Percentiles rank a stretch among this genome's conserved stretches.
Evolutionary conservation across 1,284 basidiomycete species (phyloP).

Genomic region (Rhodotorula sp.): DNA sequence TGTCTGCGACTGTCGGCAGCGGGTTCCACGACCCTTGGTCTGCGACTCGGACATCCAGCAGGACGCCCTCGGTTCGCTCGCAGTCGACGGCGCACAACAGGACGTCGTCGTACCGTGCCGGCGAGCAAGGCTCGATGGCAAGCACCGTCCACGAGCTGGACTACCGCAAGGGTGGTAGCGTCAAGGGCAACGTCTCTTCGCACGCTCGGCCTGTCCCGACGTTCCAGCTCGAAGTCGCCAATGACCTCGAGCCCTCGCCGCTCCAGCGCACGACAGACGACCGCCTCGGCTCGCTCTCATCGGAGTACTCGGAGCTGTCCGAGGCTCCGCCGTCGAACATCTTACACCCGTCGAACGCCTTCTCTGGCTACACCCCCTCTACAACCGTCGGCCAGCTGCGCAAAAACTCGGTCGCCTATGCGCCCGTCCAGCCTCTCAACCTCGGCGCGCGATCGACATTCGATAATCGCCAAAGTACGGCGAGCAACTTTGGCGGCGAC

Average conservation of each 20-base stretch:
- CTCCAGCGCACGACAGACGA: background rate
- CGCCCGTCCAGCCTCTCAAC: constrained; percentile 6
- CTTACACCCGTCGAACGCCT: constrained; percentile 1
- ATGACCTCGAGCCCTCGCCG: background rate
- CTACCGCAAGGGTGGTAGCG: background rate
- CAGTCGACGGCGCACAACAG: background rate
- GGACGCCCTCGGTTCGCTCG: constrained; percentile 1
- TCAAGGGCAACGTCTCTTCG: background rate
- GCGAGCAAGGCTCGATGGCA: constrained; percentile 1
- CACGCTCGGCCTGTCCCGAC: background rate
- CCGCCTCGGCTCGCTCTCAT: constrained; percentile 11
- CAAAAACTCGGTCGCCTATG: constrained; percentile 9
- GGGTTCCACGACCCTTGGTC: constrained; percentile 14
- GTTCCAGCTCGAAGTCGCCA: background rate
- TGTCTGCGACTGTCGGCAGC: background rate
- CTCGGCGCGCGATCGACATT: background rate
- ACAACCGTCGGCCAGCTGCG: background rate
- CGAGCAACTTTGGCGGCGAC: background rate
- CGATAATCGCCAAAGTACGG: background rate
- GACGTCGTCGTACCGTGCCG: background rate
- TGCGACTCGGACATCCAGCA: background rate
- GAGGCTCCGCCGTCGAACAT: constrained; percentile 5
- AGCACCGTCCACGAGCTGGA: constrained; percentile 6
- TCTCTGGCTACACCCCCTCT: background rate
- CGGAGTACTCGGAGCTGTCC: constrained; percentile 9